phyloP scores from a whole-genome alignment of 805 yeast species.

The Grigorovia humatica region DNA sequence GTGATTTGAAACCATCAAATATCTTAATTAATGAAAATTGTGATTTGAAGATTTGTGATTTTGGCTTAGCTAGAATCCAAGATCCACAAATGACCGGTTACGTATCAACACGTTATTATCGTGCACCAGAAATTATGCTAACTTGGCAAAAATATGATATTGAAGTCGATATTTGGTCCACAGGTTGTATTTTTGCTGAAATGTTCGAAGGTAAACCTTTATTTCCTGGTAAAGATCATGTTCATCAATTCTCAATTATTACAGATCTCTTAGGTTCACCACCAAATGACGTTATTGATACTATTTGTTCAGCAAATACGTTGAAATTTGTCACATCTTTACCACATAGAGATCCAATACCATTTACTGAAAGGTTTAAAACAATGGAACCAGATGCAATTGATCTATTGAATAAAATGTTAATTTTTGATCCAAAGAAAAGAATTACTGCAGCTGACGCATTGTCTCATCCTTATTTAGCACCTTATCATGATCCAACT shows the following conservation, averaged over 20 bases:
- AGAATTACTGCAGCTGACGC: constrained; percentile 91
- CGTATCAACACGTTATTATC: constrained; percentile 88
- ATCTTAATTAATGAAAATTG: constrained; percentile 82
- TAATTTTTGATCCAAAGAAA: constrained; percentile 89
- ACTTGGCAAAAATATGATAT: constrained; percentile 97
- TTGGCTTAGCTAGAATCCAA: constrained; percentile 92
- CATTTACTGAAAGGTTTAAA: constrained; percentile 58
- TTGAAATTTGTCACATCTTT: constrained; percentile 86
- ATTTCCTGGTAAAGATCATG: constrained; percentile 97
- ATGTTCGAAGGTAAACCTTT: constrained; percentile 96
- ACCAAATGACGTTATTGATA: constrained; percentile 89
- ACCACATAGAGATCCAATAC: constrained; percentile 88
- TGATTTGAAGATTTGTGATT: constrained; percentile 84
- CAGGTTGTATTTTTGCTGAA: constrained; percentile 94
- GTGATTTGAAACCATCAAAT: constrained; percentile 80
- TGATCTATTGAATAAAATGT: constrained; percentile 78
- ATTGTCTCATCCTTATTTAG: constrained; percentile 78
- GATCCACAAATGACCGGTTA: constrained; percentile 99
- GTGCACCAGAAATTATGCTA: constrained; percentile 98
- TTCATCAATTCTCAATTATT: constrained; percentile 93
- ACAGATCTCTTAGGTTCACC: constrained; percentile 96
- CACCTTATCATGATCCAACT: constrained; percentile 92
- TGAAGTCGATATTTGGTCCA: constrained; percentile 97
- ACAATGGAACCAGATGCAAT: constrained; percentile 77
- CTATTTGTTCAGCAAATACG: constrained; percentile 93